Conservation (phyloP, 2,329 filamentous ascomycete species). For the Fonsecaea multimorphosa region DNA sequence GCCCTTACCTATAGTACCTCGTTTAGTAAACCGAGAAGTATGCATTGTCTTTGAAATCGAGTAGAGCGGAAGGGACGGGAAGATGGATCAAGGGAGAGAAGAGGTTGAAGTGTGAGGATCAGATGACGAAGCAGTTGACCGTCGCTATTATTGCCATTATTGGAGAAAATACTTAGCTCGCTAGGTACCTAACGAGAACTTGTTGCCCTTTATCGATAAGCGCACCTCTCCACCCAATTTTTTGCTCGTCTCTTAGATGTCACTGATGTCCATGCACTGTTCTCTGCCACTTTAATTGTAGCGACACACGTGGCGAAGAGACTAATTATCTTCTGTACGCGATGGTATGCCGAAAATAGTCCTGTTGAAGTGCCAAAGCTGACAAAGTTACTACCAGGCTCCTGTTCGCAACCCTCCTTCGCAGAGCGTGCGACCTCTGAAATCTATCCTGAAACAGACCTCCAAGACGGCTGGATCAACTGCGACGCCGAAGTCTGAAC, state of each 20-base stretch:
- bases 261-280: neutral
- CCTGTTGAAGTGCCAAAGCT: neutral
- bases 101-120: neutral
- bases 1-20: neutral
- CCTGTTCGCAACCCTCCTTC: constrained; percentile 18
- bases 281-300: neutral
- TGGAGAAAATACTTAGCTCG: too few relatives aligned
- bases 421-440: constrained; percentile 18
- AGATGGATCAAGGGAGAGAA: neutral
- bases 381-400: constrained; percentile 9
- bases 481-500: constrained; percentile 7
- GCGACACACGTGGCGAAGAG: neutral
- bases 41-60: neutral
- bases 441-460: constrained; percentile 34
- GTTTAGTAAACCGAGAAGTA: neutral
- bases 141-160: too few relatives aligned
- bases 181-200: too few relatives aligned
- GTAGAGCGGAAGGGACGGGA: neutral
- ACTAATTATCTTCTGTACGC: neutral
- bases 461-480: constrained; percentile 2
- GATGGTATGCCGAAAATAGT: neutral
- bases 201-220: constrained; percentile 8
- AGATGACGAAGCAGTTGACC: neutral
- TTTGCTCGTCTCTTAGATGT: neutral
- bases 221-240: neutral